Base-by-base conservation (phyloP, 345 rosid species). In the Tarenaya hassleriana region DNA sequence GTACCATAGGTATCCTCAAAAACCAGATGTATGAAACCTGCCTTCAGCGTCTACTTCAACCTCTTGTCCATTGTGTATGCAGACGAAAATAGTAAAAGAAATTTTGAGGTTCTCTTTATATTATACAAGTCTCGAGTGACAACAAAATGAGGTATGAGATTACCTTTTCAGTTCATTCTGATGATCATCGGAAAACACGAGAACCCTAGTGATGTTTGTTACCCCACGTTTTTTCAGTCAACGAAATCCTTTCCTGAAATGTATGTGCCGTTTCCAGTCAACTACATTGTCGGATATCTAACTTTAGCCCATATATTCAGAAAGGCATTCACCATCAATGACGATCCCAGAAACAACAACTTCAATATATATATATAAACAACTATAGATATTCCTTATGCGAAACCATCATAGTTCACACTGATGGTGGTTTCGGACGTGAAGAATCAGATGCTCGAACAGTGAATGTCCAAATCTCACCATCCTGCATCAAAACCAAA, bases 1-100 rank as follows among this genome's bases (percentile, higher is more conserved):
- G 99, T 94, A 64, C 88, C 99, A 54, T 88, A 94, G 64, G 88
- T 94, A 66, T 94, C 99, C 74, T 94, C 99, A 50, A 94, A 94
- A 55, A 94, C 68, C 66, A 94, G 91, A 78, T 94, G 88, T 32
- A 34, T 77, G 70, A 94, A 94, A 37, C 99, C 97, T 35, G 81
- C 84, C 42, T 80, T 71, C 57, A 80, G 34, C 34, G 99, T 95
- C 70, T 88, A 85, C 57, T 82, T 83, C 56, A 88, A 56, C 72
- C 98, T 92, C 75, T 34, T 59, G 70, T 63, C n/a, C n/a, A n/a
- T n/a, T n/a, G n/a, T n/a, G n/a, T n/a, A n/a, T n/a, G n/a, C n/a
- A n/a, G n/a, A n/a, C n/a, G n/a, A n/a, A n/a, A n/a, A n/a, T n/a
- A n/a, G n/a, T n/a, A n/a, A n/a, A 15, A 12, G 49, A 50, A n/a